A percentile compares a stretch with the other conserved stretches of the same genome.
Evolutionary conservation across 139 green algal genomes (phyloP).

Genomic region (Microglena sp.): DNA sequence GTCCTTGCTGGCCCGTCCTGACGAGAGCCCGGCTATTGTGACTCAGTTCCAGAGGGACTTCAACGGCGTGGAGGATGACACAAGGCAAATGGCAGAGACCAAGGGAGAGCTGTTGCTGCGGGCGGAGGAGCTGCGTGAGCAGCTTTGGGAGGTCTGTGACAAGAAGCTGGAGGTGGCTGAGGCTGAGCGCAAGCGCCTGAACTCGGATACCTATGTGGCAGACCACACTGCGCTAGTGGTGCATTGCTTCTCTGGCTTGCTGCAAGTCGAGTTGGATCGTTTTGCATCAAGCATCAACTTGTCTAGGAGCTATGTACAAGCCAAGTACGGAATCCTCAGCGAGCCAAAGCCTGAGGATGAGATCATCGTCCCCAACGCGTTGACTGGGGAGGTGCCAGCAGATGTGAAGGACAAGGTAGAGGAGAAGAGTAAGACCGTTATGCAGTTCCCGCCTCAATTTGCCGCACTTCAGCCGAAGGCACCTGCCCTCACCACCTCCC

Average conservation of each 20-base stretch:
- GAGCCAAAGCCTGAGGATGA: no score
- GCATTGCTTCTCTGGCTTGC: conserved; percentile 24
- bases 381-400: no score
- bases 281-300: conserved; percentile 28
- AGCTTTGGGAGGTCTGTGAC: conserved; percentile 65
- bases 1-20: conserved; percentile 24
- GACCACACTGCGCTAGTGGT: conserved; percentile 25
- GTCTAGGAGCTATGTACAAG: conserved; percentile 2
- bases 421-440: conserved; percentile 22
- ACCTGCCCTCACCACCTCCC: conserved; percentile 1
- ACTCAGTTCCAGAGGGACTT: conserved; percentile 42
- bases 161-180: conserved; percentile 43
- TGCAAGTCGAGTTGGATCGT: conserved; percentile 43
- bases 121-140: conserved; percentile 60
- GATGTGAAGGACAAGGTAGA: conserved; percentile 35
- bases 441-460: conserved; percentile 13
- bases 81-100: conserved; percentile 15
- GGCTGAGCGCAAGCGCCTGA: conserved; percentile 29
- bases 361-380: no score
- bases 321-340: no score
- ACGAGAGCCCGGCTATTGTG: conserved; percentile 33
- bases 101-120: conserved; percentile 60
- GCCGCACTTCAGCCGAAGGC: neutral
- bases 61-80: conserved; percentile 60
- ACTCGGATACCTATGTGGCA: conserved; percentile 29